Conservation (phyloP, 2,329 filamentous ascomycete species). For the Penicillium sp. region DNA sequence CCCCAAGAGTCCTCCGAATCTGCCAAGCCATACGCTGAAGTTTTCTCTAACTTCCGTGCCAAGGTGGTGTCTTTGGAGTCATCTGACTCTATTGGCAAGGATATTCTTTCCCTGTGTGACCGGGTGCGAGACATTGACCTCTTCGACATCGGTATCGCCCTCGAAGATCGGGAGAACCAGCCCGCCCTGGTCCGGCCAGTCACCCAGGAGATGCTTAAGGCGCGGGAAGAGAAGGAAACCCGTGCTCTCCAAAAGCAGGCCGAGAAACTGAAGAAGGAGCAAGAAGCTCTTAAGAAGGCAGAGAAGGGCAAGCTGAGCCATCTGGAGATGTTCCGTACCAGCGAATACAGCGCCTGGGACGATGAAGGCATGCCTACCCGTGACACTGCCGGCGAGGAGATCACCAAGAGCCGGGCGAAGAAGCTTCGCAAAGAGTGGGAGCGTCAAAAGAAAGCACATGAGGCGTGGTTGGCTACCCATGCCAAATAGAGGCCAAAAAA, state of each 20-base stretch:
- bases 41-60: constrained; percentile 45
- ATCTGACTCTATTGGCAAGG: constrained; percentile 61
- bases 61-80: constrained; percentile 39
- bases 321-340: constrained; percentile 56
- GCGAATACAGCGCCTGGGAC: constrained; percentile 75
- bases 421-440: constrained; percentile 88
- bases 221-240: constrained; percentile 55
- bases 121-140: constrained; percentile 76
- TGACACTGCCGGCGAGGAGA: constrained; percentile 72
- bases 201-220: constrained; percentile 56
- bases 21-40: constrained; percentile 48
- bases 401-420: constrained; percentile 76
- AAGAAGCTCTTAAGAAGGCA: constrained; percentile 51
- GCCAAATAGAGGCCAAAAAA: constrained; percentile 15
- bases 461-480: constrained; percentile 26
- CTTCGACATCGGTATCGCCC: constrained; percentile 78
- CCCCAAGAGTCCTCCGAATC: constrained; percentile 26
- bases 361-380: constrained; percentile 75
- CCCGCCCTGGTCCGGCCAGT: constrained; percentile 71
- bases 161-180: constrained; percentile 72
- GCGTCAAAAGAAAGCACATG: constrained; percentile 70
- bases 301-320: constrained; percentile 59
- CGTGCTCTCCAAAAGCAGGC: constrained; percentile 49
- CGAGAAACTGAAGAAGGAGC: constrained; percentile 59
- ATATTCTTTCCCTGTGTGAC: constrained; percentile 74